Percentiles rank a stretch among this genome's conserved stretches.
Evolutionary conservation across 768 basidiomycete species (phyloP).

Genomic region (Candolleomyces eurysporus): DNA sequence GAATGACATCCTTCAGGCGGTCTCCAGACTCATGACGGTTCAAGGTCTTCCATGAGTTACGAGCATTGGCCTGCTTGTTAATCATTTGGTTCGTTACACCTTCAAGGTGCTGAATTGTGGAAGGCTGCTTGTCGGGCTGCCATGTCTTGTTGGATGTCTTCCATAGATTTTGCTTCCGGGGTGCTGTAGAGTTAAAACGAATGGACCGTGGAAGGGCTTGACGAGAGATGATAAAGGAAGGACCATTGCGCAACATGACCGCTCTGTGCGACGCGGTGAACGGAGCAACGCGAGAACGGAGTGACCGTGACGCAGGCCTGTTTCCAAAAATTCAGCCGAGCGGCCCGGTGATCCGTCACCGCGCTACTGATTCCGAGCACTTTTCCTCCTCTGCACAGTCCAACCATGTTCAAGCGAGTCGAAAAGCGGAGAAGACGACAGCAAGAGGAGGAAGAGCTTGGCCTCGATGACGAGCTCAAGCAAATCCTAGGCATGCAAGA

Average conservation of each 20-base stretch:
- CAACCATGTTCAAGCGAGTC: slow-evolving; percentile 74
- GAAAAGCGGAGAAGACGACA: slow-evolving; percentile 61
- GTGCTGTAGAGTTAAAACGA: neutral
- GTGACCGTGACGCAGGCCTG: neutral
- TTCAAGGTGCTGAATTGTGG: no score
- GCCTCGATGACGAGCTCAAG: slow-evolving; percentile 61
- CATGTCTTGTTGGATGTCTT: neutral
- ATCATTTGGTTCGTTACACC: neutral
- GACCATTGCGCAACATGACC: neutral
- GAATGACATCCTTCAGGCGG: neutral
- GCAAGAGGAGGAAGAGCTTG: slow-evolving; percentile 64
- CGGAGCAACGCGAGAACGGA: no score
- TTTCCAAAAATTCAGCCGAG: slow-evolving; percentile 12
- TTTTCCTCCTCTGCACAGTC: neutral
- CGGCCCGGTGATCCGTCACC: slow-evolving; percentile 8
- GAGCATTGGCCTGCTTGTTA: neutral
- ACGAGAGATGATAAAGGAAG: neutral
- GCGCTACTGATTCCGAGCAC: slow-evolving; percentile 6
- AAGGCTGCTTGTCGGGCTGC: no score
- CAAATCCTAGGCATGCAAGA: slow-evolving; percentile 66
- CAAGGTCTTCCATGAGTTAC: neutral
- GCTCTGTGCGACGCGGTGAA: neutral
- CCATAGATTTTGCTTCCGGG: neutral
- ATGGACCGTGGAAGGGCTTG: neutral
- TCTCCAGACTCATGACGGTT: neutral